phyloP scores from a whole-genome alignment of 2,329 filamentous ascomycete genomes.

The Nemania sp. region DNA sequence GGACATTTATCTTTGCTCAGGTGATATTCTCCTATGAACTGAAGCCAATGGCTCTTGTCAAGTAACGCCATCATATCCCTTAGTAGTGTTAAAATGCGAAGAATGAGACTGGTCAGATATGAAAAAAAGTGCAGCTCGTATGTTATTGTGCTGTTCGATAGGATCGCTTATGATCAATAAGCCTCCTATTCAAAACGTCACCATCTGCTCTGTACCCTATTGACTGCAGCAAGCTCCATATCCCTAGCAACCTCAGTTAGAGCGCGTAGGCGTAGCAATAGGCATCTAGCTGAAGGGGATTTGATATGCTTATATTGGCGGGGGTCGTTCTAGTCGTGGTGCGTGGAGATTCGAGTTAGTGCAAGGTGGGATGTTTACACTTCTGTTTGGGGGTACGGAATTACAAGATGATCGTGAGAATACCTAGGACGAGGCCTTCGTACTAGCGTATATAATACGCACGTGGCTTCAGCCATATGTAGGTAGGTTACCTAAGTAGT shows the following conservation, averaged over 20 bases:
- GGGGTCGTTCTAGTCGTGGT: background rate
- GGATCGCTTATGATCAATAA: constrained; percentile 8
- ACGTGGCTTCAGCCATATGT: background rate
- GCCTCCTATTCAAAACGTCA: background rate
- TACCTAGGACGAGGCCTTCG: background rate
- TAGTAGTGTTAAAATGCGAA: background rate
- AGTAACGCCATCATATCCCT: background rate
- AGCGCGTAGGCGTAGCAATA: no score
- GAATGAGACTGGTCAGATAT: background rate
- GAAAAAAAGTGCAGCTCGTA: background rate
- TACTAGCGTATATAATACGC: background rate
- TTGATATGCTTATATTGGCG: background rate
- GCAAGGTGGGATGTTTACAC: background rate
- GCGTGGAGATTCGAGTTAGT: background rate
- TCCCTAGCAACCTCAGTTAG: background rate
- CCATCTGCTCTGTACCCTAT: background rate
- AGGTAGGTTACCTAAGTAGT: background rate
- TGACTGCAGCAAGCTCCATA: background rate
- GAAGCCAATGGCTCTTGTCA: background rate
- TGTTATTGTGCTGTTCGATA: background rate
- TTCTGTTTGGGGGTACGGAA: background rate
- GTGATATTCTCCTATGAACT: no score
- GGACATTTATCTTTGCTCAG: background rate
- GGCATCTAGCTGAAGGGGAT: background rate
- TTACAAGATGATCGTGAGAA: background rate